A percentile compares a stretch with the other conserved stretches of the same genome.
Conservation (phyloP, 371 early-diverging fungal genomes). For the Rhizopus sp. region DNA sequence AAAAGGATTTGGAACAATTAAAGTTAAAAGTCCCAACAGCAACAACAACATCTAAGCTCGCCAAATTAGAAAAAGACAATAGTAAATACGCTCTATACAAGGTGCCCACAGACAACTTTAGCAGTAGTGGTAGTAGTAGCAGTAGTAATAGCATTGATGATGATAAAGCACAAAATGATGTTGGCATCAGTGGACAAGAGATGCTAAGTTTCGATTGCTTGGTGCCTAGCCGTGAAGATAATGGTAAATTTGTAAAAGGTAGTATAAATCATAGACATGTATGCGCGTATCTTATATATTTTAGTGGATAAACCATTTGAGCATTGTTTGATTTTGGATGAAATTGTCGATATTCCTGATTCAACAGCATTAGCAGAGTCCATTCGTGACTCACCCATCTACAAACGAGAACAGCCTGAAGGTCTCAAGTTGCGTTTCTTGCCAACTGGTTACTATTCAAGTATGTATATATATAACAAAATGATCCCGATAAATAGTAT, state of each 20-base stretch:
- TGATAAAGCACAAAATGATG: slow-evolving; percentile 12
- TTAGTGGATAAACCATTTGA: slow-evolving; percentile 40
- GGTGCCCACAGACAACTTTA: slow-evolving; percentile 24
- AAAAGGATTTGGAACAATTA: slow-evolving; percentile 30
- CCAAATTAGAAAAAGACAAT: slow-evolving; percentile 24
- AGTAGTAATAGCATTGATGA: not conserved
- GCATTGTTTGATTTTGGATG: slow-evolving; percentile 42
- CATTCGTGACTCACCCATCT: slow-evolving; percentile 36
- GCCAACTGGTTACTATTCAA: slow-evolving; percentile 48
- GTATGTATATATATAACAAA: slow-evolving; percentile 5
- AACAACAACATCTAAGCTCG: slow-evolving; percentile 1
- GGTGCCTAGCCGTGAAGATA: slow-evolving; percentile 34
- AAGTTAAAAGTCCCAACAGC: slow-evolving; percentile 27
- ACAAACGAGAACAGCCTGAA: slow-evolving; percentile 48
- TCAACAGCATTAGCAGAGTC: slow-evolving; percentile 36
- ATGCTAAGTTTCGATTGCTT: slow-evolving; percentile 48
- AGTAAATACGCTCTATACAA: slow-evolving; percentile 36
- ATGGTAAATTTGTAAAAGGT: slow-evolving; percentile 40
- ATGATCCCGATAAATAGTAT: not conserved
- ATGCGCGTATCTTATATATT: not conserved
- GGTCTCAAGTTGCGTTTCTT: slow-evolving; percentile 50
- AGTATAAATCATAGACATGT: slow-evolving; percentile 6
- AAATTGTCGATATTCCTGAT: slow-evolving; percentile 48
- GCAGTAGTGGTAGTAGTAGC: slow-evolving; percentile 11
- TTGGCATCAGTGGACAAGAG: slow-evolving; percentile 52